Evolutionary conservation across 83 land plant species (phyloP).

Genomic region (Diphasiastrum complanatum): DNA sequence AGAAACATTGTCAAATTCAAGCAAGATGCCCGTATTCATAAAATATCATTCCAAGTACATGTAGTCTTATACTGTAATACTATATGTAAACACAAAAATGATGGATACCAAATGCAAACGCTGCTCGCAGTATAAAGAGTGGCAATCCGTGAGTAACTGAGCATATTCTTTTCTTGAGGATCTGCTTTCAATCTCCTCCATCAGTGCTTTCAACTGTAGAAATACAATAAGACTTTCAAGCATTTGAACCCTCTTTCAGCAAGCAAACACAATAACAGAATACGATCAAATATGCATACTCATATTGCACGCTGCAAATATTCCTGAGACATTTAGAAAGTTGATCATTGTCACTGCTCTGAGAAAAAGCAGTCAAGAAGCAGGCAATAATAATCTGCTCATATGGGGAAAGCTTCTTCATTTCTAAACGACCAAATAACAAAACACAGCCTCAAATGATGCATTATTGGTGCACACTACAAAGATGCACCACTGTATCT

Average conservation of each 20-base stretch:
- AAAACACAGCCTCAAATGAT: no score
- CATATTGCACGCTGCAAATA: no score
- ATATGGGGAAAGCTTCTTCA: background rate
- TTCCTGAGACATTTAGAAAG: no score
- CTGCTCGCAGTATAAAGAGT: constrained; percentile 91
- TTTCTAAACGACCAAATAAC: background rate
- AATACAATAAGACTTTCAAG: background rate
- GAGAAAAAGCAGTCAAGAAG: no score
- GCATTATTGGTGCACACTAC: no score
- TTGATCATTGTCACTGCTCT: no score
- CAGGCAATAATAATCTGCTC: no score
- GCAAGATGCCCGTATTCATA: background rate
- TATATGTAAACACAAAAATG: background rate
- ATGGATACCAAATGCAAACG: constrained; percentile 63
- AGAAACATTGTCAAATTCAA: no score
- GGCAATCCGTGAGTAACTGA: constrained; percentile 76
- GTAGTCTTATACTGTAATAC: background rate
- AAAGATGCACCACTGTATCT: no score
- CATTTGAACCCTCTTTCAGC: no score
- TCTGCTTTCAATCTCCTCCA: constrained; percentile 92
- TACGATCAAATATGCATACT: no score
- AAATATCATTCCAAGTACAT: background rate
- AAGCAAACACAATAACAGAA: no score
- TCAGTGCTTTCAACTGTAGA: constrained; percentile 72
- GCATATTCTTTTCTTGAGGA: constrained; percentile 80